These are phyloP conservation scores for Fomitopsis serialis DNA, from an alignment of 768 basidiomycete species.

Conservation along the genomic window DNA sequence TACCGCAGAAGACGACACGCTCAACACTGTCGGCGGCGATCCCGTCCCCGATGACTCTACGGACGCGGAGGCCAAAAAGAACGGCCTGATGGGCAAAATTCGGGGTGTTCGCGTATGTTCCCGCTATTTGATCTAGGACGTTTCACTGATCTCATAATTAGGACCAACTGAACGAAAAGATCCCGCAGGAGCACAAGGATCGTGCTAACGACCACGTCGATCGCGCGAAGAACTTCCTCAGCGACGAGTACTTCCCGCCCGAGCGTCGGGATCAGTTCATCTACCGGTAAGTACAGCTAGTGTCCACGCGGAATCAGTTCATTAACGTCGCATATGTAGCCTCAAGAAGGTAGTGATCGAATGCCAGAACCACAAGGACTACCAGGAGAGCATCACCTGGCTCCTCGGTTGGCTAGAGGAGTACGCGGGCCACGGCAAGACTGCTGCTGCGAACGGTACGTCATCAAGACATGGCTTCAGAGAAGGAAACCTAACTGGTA, in stretches of 20 bases:
- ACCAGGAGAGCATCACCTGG: conserved; percentile 79
- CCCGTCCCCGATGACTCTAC: conserved; percentile 25
- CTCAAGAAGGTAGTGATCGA: conserved; percentile 67
- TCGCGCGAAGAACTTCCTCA: conserved; percentile 60
- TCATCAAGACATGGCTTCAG: not conserved
- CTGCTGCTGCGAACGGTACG: conserved; percentile 14
- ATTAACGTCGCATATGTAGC: not conserved
- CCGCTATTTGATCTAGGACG: not conserved
- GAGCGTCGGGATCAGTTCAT: conserved; percentile 92
- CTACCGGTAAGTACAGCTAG: conserved; percentile 85
- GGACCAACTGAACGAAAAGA: conserved; percentile 44
- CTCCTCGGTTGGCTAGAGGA: conserved; percentile 56
- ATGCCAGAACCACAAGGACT: conserved; percentile 88
- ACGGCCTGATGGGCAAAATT: conserved; percentile 25
- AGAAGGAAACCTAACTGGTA: too few relatives aligned
- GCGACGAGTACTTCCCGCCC: conserved; percentile 84
- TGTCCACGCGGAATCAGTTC: not conserved
- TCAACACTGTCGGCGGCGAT: conserved; percentile 24
- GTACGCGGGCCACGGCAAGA: conserved; percentile 41
- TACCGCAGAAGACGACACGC: conserved; percentile 14
- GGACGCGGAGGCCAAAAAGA: conserved; percentile 33
- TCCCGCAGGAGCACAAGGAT: conserved; percentile 69
- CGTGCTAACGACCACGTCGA: conserved; percentile 47
- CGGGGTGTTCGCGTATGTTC: conserved; percentile 24
- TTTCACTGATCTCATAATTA: conserved; percentile 11